Percentiles rank a stretch among this genome's conserved stretches.
Conservation (phyloP, 2,329 filamentous ascomycete species). For the Paramyrothecium sp. region DNA sequence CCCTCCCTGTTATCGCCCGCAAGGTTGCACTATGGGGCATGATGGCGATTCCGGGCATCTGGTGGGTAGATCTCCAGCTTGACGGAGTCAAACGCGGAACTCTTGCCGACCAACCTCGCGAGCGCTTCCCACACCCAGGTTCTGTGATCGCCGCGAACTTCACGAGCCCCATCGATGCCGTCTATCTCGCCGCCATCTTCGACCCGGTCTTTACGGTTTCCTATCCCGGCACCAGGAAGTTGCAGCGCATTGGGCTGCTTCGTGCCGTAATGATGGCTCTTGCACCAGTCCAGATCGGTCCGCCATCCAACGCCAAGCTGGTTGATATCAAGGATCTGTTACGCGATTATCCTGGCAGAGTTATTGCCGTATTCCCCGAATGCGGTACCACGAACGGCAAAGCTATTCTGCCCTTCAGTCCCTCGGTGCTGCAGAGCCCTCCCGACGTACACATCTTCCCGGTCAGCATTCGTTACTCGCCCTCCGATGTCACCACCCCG, state of each 20-base stretch:
- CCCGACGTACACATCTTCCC: conserved; percentile 78
- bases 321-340: conserved; percentile 64
- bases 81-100: conserved; percentile 94
- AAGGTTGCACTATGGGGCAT: conserved; percentile 88
- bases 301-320: conserved; percentile 46
- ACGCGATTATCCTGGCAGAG: conserved; percentile 66
- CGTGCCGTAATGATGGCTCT: conserved; percentile 75
- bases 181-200: conserved; percentile 95
- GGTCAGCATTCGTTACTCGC: conserved; percentile 84
- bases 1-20: conserved; percentile 60
- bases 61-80: conserved; percentile 98
- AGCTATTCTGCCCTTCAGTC: conserved; percentile 81
- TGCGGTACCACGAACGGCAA: conserved; percentile 92
- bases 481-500: conserved; percentile 86
- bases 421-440: conserved; percentile 68
- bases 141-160: conserved; percentile 87
- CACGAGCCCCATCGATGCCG: conserved; percentile 86
- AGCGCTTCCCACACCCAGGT: conserved; percentile 74
- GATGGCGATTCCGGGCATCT: conserved; percentile 85
- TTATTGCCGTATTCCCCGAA: conserved; percentile 88
- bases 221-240: conserved; percentile 71
- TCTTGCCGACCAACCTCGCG: conserved; percentile 68
- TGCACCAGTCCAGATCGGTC: conserved; percentile 49
- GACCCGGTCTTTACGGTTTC: conserved; percentile 90
- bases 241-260: conserved; percentile 75